Percentiles rank a stretch among this genome's conserved stretches.
These are phyloP conservation scores for Tulasnella sp. DNA, from an alignment of 768 basidiomycete genomes.

Conservation along the genomic window DNA sequence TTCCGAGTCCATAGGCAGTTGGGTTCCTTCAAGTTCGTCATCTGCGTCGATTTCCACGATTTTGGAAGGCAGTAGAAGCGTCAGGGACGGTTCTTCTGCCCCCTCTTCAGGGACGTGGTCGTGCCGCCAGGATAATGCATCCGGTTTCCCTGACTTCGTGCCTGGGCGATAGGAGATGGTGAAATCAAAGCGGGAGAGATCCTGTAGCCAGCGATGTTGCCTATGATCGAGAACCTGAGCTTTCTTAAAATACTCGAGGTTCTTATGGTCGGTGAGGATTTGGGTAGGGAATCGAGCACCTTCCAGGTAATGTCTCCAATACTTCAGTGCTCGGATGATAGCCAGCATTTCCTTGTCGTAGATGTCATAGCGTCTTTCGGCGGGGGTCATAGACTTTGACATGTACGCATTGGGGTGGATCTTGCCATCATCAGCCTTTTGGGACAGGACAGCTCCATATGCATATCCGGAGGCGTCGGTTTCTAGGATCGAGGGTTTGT, in stretches of 20 bases:
- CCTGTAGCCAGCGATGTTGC: conserved; percentile 33
- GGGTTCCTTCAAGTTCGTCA: background rate
- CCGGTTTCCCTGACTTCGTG: conserved; percentile 3
- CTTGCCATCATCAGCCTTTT: too few species aligned
- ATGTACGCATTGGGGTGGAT: too few species aligned
- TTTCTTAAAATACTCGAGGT: conserved; percentile 32
- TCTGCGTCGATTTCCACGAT: background rate
- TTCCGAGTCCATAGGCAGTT: background rate
- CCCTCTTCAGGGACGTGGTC: conserved; percentile 21
- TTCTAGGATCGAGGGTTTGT: too few species aligned
- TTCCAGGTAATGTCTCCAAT: conserved; percentile 30
- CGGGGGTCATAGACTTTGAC: background rate
- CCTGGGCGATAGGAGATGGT: conserved; percentile 22
- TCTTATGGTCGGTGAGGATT: conserved; percentile 32
- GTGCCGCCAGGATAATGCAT: background rate
- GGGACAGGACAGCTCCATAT: too few species aligned
- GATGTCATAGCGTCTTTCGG: conserved; percentile 30
- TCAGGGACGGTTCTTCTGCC: background rate
- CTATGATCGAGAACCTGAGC: conserved; percentile 26
- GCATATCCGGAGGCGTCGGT: too few species aligned
- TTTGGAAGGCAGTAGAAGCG: background rate
- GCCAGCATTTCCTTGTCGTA: conserved; percentile 37
- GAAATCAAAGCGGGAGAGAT: conserved; percentile 33
- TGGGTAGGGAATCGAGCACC: conserved; percentile 15
- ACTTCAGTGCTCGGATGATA: conserved; percentile 27